Conservation (phyloP, 2,329 filamentous ascomycete species). For the Fusarium papillatum region DNA sequence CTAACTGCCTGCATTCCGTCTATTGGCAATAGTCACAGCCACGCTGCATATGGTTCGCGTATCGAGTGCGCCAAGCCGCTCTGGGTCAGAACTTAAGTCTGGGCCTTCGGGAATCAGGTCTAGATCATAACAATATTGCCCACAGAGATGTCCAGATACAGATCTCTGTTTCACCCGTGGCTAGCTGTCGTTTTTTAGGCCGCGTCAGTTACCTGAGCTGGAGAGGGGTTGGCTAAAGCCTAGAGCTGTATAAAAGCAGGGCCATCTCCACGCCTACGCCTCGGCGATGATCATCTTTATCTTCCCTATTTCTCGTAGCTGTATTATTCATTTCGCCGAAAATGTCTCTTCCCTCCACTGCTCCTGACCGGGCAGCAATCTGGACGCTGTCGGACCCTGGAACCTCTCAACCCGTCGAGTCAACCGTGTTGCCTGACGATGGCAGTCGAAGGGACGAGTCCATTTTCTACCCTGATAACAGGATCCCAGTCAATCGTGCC, state of each 20-base stretch:
- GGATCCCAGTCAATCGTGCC: constrained; percentile 11
- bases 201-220: not conserved
- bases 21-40: not conserved
- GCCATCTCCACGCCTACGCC: not conserved
- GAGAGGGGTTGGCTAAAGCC: not conserved
- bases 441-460: constrained; percentile 15
- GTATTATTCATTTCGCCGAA: too few species aligned
- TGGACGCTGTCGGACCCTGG: constrained; percentile 22
- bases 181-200: not conserved
- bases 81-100: not conserved
- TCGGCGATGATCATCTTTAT: accelerated
- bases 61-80: not conserved
- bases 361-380: constrained; percentile 24
- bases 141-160: not conserved
- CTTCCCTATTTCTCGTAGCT: too few species aligned
- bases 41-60: not conserved
- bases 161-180: not conserved
- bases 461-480: constrained; percentile 23
- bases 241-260: not conserved
- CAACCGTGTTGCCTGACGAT: constrained; percentile 19
- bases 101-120: not conserved
- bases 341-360: not conserved
- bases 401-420: constrained; percentile 12
- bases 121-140: not conserved
- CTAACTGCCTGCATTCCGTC: not conserved